Percentiles rank a stretch among this genome's conserved stretches.
Conservation (phyloP, 768 basidiomycete genomes). For the Leccinum olivaceopallidum region DNA sequence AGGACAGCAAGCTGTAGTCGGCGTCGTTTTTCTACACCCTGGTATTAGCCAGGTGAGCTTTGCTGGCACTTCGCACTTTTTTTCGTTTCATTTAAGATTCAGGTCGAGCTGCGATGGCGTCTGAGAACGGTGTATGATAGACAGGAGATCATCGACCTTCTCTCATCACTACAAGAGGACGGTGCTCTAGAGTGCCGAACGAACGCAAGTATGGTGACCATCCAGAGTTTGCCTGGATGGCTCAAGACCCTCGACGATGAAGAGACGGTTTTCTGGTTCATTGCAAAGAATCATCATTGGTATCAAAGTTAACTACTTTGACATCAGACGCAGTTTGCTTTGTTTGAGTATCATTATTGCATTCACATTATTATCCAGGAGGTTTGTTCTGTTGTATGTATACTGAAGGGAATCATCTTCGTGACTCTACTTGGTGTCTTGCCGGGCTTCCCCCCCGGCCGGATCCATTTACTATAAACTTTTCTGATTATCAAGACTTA, state of each 20-base stretch:
- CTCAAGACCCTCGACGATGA: slow-evolving; percentile 46
- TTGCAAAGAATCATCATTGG: slow-evolving; percentile 58
- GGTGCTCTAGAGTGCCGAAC: slow-evolving; percentile 41
- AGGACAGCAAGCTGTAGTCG: slow-evolving; percentile 67
- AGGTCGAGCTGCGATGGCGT: slow-evolving; percentile 75
- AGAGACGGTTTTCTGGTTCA: slow-evolving; percentile 59
- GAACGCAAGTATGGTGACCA: slow-evolving; percentile 7
- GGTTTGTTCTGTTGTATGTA: background rate
- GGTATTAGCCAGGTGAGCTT: slow-evolving; percentile 68
- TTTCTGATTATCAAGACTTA: no score
- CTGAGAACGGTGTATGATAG: slow-evolving; percentile 72
- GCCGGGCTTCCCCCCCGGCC: no score
- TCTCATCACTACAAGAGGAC: slow-evolving; percentile 54
- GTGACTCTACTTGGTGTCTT: no score
- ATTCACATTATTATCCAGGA: slow-evolving; percentile 1
- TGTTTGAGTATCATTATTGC: slow-evolving; percentile 24
- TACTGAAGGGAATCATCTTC: background rate
- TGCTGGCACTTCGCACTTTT: background rate
- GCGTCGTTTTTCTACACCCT: slow-evolving; percentile 66
- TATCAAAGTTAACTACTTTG: slow-evolving; percentile 49
- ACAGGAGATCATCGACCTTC: slow-evolving; percentile 67
- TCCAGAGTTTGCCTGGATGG: slow-evolving; percentile 25
- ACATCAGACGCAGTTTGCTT: background rate
- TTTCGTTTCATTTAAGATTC: slow-evolving; percentile 9
- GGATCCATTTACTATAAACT: no score